These are phyloP conservation scores for Onygenales sp. DNA, from an alignment of 2,329 filamentous ascomycete genomes.

Conservation along the genomic window DNA sequence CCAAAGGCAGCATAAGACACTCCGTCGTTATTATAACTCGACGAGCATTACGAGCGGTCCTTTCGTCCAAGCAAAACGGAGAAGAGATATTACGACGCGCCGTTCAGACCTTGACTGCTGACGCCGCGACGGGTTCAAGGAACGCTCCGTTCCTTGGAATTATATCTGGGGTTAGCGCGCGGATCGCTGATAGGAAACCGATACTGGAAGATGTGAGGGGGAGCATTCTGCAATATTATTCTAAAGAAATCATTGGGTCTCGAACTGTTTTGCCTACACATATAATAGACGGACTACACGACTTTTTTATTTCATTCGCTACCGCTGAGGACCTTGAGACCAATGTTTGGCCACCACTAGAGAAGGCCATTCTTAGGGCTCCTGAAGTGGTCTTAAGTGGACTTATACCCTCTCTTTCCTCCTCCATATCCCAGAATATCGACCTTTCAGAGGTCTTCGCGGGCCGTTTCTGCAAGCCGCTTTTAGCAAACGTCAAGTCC, in stretches of 20 bases:
- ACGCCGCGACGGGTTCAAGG: constrained; percentile 53
- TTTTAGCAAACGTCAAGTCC: constrained; percentile 86
- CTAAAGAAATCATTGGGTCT: constrained; percentile 75
- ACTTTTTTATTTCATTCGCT: constrained; percentile 74
- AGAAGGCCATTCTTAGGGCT: constrained; percentile 79
- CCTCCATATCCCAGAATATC: constrained; percentile 57
- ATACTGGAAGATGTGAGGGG: constrained; percentile 57
- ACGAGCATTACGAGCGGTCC: constrained; percentile 66
- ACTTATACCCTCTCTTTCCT: constrained; percentile 63
- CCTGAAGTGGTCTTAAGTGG: constrained; percentile 82
- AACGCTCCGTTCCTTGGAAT: constrained; percentile 75
- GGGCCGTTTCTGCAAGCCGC: constrained; percentile 67
- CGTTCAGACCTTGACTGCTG: constrained; percentile 59
- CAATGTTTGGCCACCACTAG: constrained; percentile 68
- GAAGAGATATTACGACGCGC: constrained; percentile 54
- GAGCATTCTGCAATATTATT: constrained; percentile 72
- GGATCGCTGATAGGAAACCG: constrained; percentile 54
- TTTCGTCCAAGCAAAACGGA: constrained; percentile 49
- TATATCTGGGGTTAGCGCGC: constrained; percentile 75
- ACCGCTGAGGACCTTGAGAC: constrained; percentile 64
- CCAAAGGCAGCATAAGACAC: constrained; percentile 56
- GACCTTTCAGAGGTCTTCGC: constrained; percentile 70
- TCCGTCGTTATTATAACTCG: constrained; percentile 71
- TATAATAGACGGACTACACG: constrained; percentile 60
- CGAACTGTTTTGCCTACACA: constrained; percentile 61